Percentiles rank a stretch among this genome's conserved stretches.
Evolutionary conservation across 768 basidiomycete genomes (phyloP).

Genomic region (Amanita molliuscula): DNA sequence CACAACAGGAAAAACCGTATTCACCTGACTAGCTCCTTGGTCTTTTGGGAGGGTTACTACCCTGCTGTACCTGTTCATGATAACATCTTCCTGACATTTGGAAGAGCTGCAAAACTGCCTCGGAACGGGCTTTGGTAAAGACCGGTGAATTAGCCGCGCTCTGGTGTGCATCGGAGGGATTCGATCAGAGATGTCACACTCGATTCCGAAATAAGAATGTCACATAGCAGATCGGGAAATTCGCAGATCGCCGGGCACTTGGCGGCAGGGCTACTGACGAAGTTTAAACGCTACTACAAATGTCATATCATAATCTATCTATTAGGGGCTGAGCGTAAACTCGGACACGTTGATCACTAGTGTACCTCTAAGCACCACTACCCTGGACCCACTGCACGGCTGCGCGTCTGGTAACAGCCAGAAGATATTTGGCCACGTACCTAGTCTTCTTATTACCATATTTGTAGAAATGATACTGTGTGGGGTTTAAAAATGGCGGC

Average conservation of each 20-base stretch:
- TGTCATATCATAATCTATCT: too few species aligned
- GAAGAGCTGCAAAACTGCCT: conserved; percentile 29
- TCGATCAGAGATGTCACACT: background rate
- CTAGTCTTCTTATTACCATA: too few species aligned
- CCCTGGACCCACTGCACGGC: too few species aligned
- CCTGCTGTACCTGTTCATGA: conserved; percentile 67
- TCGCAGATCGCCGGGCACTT: background rate
- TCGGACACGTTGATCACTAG: too few species aligned
- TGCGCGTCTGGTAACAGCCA: too few species aligned
- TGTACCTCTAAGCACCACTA: too few species aligned
- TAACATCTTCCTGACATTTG: conserved; percentile 27
- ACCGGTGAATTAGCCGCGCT: conserved; percentile 14
- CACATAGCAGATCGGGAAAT: background rate
- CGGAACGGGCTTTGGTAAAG: conserved; percentile 16
- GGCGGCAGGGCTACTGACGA: background rate
- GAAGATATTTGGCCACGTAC: too few species aligned
- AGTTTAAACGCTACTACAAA: background rate
- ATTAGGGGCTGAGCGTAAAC: too few species aligned
- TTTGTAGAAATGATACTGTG: background rate
- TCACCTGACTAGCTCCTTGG: conserved; percentile 90
- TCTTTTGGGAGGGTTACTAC: conserved; percentile 84
- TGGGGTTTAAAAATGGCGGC: background rate
- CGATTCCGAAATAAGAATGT: background rate
- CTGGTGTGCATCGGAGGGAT: conserved; percentile 10
- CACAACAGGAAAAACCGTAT: background rate